These are phyloP conservation scores for Geosmithia flava DNA, from an alignment of 2,329 filamentous ascomycete species.

Conservation along the genomic window DNA sequence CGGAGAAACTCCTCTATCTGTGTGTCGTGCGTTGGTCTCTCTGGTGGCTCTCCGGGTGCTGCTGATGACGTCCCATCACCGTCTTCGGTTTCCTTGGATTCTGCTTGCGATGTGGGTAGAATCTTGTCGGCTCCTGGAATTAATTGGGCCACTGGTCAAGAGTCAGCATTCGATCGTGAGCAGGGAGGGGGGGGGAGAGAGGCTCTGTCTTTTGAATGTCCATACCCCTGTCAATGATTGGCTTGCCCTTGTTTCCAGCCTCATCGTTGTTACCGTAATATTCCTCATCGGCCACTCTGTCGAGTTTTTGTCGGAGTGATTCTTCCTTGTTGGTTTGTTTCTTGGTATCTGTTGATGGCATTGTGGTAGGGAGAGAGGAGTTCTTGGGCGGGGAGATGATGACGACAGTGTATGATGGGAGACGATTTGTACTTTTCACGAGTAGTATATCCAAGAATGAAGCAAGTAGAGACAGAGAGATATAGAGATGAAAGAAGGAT, in stretches of 20 bases:
- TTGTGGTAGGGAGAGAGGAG: too few species aligned
- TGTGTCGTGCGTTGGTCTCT: constrained; percentile 30
- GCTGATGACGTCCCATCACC: constrained; percentile 3
- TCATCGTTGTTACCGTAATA: constrained; percentile 8
- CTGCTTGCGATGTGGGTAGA: constrained; percentile 19
- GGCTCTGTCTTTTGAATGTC: background rate
- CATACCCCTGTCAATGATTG: constrained; percentile 30
- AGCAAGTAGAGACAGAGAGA: too few species aligned
- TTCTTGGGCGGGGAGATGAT: too few species aligned
- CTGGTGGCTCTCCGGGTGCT: constrained; percentile 21
- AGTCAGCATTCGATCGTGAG: background rate
- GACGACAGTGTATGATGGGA: too few species aligned
- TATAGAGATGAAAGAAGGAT: too few species aligned
- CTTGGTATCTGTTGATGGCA: too few species aligned
- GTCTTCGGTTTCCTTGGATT: constrained; percentile 8
- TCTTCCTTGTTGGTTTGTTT: constrained; percentile 9
- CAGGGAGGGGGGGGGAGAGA: background rate
- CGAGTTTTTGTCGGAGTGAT: constrained; percentile 31
- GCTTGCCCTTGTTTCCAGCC: constrained; percentile 13
- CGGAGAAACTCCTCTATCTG: constrained; percentile 40
- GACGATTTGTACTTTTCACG: too few species aligned
- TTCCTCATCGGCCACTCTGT: constrained; percentile 24
- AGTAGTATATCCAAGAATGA: too few species aligned
- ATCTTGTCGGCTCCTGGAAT: constrained; percentile 28
- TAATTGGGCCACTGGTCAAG: constrained; percentile 24